A percentile compares a stretch with the other conserved stretches of the same genome.
Conservation (phyloP, 1,284 basidiomycete genomes). For the Cryptococcus floricola region DNA sequence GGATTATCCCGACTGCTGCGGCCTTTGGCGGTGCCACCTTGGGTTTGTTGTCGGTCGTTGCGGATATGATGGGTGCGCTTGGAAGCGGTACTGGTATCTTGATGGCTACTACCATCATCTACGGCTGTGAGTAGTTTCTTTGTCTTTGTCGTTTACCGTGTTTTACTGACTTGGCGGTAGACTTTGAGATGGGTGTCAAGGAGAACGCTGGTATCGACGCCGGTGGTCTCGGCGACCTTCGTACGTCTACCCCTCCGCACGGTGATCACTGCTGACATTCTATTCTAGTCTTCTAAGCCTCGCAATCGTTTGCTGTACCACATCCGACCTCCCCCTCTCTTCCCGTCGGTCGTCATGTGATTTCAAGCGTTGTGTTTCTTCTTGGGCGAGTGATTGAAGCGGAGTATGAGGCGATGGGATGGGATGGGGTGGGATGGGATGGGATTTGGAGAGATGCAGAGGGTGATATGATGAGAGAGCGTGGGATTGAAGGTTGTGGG, state of each 20-base stretch:
- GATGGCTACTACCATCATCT: slow-evolving; percentile 97
- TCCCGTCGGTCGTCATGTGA: too few species aligned
- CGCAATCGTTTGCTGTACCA: too few species aligned
- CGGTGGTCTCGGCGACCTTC: slow-evolving; percentile 50
- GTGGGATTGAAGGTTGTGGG: too few species aligned
- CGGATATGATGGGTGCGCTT: slow-evolving; percentile 94
- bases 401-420: too few species aligned
- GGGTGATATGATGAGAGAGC: too few species aligned
- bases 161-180: slow-evolving; percentile 23
- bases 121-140: slow-evolving; percentile 69
- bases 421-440: too few species aligned
- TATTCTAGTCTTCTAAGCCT: slow-evolving; percentile 9
- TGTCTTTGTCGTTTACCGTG: slow-evolving; percentile 2
- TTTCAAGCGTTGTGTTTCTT: too few species aligned
- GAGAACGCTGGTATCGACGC: slow-evolving; percentile 52
- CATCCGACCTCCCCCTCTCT: too few species aligned
- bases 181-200: slow-evolving; percentile 55
- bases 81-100: slow-evolving; percentile 96
- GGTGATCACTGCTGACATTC: slow-evolving; percentile 8
- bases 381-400: too few species aligned
- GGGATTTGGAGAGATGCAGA: too few species aligned
- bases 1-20: slow-evolving; percentile 94
- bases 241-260: slow-evolving; percentile 4
- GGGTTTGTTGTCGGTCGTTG: slow-evolving; percentile 85
- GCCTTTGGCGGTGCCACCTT: slow-evolving; percentile 95